These are phyloP conservation scores for Fraxinus paxiana DNA, from an alignment of 305 asterid species.

Conservation along the genomic window DNA sequence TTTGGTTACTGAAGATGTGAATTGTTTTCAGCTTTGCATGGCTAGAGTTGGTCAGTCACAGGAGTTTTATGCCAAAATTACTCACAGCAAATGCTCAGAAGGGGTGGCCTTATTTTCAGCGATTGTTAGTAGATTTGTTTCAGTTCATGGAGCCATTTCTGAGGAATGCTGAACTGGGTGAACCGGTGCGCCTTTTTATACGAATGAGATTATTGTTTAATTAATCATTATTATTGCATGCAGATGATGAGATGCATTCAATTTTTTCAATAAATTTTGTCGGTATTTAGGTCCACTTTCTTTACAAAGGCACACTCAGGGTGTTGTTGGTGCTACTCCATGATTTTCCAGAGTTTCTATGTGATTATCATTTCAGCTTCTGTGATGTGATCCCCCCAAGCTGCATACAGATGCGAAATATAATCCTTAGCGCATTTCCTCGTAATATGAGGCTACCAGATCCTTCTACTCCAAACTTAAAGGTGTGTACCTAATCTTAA, in stretches of 20 bases:
- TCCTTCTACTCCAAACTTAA: slow-evolving; percentile 93
- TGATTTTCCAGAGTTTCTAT: slow-evolving; percentile 96
- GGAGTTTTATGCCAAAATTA: slow-evolving; percentile 96
- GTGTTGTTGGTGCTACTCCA: slow-evolving; percentile 94
- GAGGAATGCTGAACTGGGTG: slow-evolving; percentile 90
- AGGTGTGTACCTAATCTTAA: slow-evolving; percentile 38
- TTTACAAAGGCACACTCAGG: slow-evolving; percentile 91
- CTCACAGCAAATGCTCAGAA: slow-evolving; percentile 84
- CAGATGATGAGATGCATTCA: background rate
- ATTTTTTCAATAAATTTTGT: background rate
- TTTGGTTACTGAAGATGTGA: background rate
- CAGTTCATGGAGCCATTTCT: slow-evolving; percentile 96
- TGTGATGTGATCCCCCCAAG: slow-evolving; percentile 98
- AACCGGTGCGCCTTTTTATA: slow-evolving; percentile 58
- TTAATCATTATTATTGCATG: background rate
- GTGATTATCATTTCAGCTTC: slow-evolving; percentile 99
- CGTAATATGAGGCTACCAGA: slow-evolving; percentile 98
- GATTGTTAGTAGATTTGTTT: slow-evolving; percentile 81
- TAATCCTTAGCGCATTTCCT: slow-evolving; percentile 95
- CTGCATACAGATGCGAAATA: slow-evolving; percentile 96
- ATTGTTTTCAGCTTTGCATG: slow-evolving; percentile 81
- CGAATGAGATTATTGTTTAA: background rate
- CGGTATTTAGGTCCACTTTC: slow-evolving; percentile 57
- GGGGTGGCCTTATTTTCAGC: slow-evolving; percentile 93
- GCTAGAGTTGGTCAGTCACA: slow-evolving; percentile 93